Evolutionary conservation across 768 basidiomycete genomes (phyloP).

Genomic region (Mycena leptocephala): DNA sequence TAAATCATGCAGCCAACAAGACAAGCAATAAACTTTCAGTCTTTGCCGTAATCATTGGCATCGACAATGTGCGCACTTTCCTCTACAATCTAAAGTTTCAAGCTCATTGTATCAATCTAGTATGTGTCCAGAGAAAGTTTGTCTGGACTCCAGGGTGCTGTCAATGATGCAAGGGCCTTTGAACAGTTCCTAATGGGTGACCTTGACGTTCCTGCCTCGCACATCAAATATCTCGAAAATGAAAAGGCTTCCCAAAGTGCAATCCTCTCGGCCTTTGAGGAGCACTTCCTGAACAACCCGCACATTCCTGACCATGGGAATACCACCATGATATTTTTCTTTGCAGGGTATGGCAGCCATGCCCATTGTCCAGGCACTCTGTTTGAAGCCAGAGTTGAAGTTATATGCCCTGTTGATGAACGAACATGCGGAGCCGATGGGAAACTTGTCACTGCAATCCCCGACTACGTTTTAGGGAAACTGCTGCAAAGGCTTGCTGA

Average conservation of each 20-base stretch:
- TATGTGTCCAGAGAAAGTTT: too few species aligned
- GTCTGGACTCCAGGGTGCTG: too few species aligned
- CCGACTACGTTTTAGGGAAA: too few species aligned
- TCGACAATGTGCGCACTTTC: too few species aligned
- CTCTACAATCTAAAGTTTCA: too few species aligned
- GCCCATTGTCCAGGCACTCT: neutral
- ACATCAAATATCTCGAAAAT: neutral
- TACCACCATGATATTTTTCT: conserved; percentile 6
- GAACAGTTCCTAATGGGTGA: neutral
- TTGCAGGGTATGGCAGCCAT: conserved; percentile 1
- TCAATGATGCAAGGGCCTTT: neutral
- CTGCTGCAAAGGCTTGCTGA: too few species aligned
- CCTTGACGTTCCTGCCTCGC: neutral
- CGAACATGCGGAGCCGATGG: neutral
- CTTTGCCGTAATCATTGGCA: too few species aligned
- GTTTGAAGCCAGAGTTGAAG: neutral
- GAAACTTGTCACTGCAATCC: neutral
- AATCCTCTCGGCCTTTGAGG: neutral
- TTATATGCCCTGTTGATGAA: neutral
- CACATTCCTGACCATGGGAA: neutral
- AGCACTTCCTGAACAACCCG: neutral
- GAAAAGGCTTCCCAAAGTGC: neutral
- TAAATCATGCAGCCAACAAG: too few species aligned
- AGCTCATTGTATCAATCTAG: too few species aligned
- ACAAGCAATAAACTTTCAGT: too few species aligned